Percentiles rank a stretch among this genome's conserved stretches.
Conservation (phyloP, 345 rosid species). For the Geranium rotundifolium region DNA sequence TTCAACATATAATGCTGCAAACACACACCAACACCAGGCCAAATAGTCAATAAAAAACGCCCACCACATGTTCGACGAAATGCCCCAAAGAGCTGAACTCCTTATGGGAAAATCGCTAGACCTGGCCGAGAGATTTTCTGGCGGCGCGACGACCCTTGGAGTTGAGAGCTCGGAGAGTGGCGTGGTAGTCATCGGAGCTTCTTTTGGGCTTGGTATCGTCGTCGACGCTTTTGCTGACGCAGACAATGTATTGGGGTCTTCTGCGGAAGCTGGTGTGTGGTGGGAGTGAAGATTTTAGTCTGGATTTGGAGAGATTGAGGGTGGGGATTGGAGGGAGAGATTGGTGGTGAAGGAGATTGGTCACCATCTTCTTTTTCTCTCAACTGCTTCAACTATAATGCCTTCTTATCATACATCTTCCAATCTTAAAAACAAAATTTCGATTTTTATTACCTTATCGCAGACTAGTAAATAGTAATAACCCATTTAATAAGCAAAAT, state of each 20-base stretch:
- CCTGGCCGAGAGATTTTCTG: constrained; percentile 95
- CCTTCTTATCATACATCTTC: no score
- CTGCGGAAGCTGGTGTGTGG: constrained; percentile 7
- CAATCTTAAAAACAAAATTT: no score
- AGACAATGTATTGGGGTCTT: constrained; percentile 12
- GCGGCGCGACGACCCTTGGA: constrained; percentile 75
- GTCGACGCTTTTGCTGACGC: constrained; percentile 39
- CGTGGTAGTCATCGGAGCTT: constrained; percentile 70
- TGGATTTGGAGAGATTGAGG: constrained; percentile 3
- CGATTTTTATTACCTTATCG: no score
- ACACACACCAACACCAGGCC: constrained; percentile 1
- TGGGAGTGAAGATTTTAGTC: constrained; percentile 7
- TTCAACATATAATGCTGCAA: constrained; percentile 89
- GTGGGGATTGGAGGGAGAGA: constrained; percentile 16
- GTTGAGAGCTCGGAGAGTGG: constrained; percentile 76
- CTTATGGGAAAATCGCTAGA: constrained; percentile 5
- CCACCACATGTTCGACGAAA: constrained; percentile 17
- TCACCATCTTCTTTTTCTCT: neutral
- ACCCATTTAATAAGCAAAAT: no score
- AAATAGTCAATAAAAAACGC: neutral
- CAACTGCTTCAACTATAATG: no score
- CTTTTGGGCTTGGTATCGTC: constrained; percentile 8
- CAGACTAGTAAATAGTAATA: no score
- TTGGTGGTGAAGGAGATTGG: constrained; percentile 14
- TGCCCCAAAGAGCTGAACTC: neutral